These are phyloP conservation scores for Aspergillus hancockii DNA, from an alignment of 495 filamentous ascomycete genomes.

Conservation along the genomic window DNA sequence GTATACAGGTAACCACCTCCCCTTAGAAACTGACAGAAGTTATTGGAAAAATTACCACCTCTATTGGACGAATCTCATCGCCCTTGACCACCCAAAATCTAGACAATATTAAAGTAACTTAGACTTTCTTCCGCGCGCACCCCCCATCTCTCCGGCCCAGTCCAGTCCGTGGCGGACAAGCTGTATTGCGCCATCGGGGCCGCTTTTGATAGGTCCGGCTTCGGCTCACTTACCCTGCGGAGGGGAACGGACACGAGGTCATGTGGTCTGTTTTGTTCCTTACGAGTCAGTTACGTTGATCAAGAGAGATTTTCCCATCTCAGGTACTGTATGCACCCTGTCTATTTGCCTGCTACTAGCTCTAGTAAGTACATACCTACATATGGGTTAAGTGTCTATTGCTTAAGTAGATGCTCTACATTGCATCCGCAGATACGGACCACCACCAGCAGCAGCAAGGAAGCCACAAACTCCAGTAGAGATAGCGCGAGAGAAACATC, in stretches of 20 bases:
- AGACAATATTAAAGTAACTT: slow-evolving; percentile 11
- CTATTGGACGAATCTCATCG: background rate
- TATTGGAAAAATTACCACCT: background rate
- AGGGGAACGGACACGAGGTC: slow-evolving; percentile 6
- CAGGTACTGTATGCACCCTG: background rate
- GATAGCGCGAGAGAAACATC: background rate
- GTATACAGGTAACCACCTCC: background rate
- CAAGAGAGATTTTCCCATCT: background rate
- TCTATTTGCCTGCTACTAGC: no score
- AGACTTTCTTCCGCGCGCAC: slow-evolving; percentile 10
- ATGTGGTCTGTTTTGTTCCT: slow-evolving; percentile 3
- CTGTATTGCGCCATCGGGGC: slow-evolving; percentile 7
- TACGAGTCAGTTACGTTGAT: background rate
- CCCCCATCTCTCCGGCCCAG: no score
- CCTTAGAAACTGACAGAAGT: background rate
- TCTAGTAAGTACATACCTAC: background rate
- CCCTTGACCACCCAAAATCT: no score
- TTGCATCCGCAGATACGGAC: slow-evolving; percentile 1
- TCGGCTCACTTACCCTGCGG: slow-evolving; percentile 6
- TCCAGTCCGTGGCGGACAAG: slow-evolving; percentile 3
- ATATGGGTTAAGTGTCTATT: background rate
- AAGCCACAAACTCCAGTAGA: background rate
- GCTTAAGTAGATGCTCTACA: background rate
- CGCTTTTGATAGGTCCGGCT: slow-evolving; percentile 8
- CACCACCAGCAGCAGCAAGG: background rate